A percentile compares a stretch with the other conserved stretches of the same genome.
Evolutionary conservation across 2,329 filamentous ascomycete species (phyloP).

Genomic region (Fusarium sp.): DNA sequence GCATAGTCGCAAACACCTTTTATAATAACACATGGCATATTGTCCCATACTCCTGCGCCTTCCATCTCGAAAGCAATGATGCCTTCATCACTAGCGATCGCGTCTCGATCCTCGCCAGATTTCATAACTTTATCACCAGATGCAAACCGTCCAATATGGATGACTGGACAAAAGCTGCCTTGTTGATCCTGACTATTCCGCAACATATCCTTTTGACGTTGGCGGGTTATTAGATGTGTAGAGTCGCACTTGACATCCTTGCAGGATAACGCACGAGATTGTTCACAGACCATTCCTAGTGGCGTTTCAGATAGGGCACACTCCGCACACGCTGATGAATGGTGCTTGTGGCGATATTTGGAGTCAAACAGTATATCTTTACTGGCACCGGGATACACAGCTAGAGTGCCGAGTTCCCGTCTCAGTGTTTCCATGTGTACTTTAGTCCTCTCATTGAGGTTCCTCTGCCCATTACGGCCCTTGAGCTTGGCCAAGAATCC

Average conservation of each 20-base stretch:
- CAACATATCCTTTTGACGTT: background rate
- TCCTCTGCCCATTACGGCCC: no score
- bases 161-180: background rate
- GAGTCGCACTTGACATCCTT: background rate
- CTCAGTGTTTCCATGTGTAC: no score
- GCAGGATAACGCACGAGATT: background rate
- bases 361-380: background rate
- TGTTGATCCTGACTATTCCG: background rate
- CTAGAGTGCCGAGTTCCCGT: no score
- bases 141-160: slow-evolving; percentile 21
- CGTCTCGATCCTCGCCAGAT: slow-evolving; percentile 6
- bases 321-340: background rate
- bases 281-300: background rate
- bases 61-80: slow-evolving; percentile 36
- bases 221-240: background rate
- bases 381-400: no score
- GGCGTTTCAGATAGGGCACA: background rate
- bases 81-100: background rate
- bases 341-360: slow-evolving; percentile 10
- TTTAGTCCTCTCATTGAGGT: no score
- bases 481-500: no score
- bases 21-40: slow-evolving; percentile 26
- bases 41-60: slow-evolving; percentile 26
- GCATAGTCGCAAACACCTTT: slow-evolving; percentile 35
- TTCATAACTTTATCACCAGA: slow-evolving; percentile 28